These are phyloP conservation scores for Neurospora sp. DNA, from an alignment of 495 filamentous ascomycete species.

Conservation along the genomic window DNA sequence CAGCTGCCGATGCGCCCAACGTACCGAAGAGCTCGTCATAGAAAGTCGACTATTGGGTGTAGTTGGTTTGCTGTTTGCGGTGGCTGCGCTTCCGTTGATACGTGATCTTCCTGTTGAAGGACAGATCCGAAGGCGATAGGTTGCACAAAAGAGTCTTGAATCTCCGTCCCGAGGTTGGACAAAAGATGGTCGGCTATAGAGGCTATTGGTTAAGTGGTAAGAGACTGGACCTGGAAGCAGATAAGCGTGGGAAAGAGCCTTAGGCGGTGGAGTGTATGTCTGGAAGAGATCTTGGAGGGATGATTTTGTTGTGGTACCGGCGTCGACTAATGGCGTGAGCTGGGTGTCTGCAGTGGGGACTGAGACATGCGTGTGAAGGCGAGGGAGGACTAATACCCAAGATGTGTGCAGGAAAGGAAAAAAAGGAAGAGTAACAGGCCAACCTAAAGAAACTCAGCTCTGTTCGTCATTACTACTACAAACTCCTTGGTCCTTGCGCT, in stretches of 20 bases:
- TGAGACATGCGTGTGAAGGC: background rate
- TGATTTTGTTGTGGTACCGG: background rate
- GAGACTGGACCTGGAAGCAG: background rate
- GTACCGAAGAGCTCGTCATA: constrained; percentile 23
- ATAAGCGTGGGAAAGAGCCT: background rate
- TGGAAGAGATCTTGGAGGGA: background rate
- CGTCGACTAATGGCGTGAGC: background rate
- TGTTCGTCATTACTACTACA: background rate
- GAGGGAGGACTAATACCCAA: background rate
- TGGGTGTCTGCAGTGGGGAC: background rate
- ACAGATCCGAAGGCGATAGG: background rate
- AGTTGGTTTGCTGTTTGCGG: background rate
- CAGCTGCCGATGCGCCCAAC: constrained; percentile 36
- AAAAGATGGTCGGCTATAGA: background rate
- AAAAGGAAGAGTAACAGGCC: background rate
- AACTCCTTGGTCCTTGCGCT: background rate
- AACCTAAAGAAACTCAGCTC: background rate
- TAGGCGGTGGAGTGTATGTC: background rate
- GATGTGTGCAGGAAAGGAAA: background rate
- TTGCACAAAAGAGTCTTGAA: background rate
- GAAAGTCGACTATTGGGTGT: background rate
- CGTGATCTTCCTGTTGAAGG: background rate
- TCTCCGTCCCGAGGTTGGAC: background rate
- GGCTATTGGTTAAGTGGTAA: background rate
- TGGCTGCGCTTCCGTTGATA: background rate